Evolutionary conservation across 2,329 filamentous ascomycete genomes (phyloP).

Genomic region (Cercospora brassicicola): DNA sequence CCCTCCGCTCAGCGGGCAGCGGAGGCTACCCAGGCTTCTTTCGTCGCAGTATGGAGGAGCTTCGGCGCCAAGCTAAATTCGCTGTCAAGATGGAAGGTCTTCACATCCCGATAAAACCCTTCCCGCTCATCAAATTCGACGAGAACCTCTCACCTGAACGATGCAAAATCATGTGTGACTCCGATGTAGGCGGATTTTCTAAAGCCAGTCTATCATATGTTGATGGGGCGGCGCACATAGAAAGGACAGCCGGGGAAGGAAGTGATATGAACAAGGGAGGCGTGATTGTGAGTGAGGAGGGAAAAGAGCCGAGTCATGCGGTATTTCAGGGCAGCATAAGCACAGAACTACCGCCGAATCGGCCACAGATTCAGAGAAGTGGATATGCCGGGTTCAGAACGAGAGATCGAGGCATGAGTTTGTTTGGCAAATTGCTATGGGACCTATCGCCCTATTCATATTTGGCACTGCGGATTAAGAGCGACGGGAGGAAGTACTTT

Average conservation of each 20-base stretch:
- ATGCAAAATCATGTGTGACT: slow-evolving; percentile 79
- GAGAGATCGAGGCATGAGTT: slow-evolving; percentile 68
- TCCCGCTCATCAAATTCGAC: slow-evolving; percentile 65
- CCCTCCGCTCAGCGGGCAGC: slow-evolving; percentile 21
- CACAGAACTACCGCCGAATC: slow-evolving; percentile 73
- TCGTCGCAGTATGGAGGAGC: slow-evolving; percentile 59
- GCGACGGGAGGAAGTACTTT: slow-evolving; percentile 87
- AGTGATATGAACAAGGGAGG: slow-evolving; percentile 20
- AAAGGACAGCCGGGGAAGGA: slow-evolving; percentile 17
- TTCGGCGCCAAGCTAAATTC: slow-evolving; percentile 57
- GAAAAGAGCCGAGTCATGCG: slow-evolving; percentile 64
- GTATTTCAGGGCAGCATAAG: slow-evolving; percentile 88
- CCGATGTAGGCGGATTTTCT: slow-evolving; percentile 82
- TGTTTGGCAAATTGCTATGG: slow-evolving; percentile 87
- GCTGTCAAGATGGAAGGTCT: slow-evolving; percentile 70
- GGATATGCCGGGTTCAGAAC: slow-evolving; percentile 93
- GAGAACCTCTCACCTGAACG: slow-evolving; percentile 44
- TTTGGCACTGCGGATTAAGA: slow-evolving; percentile 83
- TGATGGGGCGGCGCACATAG: slow-evolving; percentile 27
- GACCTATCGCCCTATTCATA: slow-evolving; percentile 87
- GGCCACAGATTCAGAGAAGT: slow-evolving; percentile 71
- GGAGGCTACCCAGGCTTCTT: slow-evolving; percentile 52
- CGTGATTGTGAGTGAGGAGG: slow-evolving; percentile 16
- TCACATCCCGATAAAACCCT: slow-evolving; percentile 63
- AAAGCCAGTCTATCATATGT: slow-evolving; percentile 67